Evolutionary conservation across 352 stramenopile species (phyloP), one percentile per base, ranked within the genome.

Genomic region (Stramenopiles sp.): DNA sequence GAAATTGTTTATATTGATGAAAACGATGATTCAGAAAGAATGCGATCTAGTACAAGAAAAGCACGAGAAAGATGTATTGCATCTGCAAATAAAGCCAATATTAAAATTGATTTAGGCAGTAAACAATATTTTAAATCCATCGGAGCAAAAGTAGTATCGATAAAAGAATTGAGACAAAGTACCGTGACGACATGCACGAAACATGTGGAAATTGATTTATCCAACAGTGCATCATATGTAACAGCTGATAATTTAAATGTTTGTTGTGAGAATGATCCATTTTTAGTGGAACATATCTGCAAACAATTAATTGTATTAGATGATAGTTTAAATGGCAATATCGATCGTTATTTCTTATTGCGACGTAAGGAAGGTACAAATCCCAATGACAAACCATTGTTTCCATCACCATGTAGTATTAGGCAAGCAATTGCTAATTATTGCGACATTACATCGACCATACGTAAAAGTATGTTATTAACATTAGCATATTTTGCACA

Each of bases 181-280:
- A 53, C 38, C 4, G 38, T 53, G 4, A 53, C 38, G 13, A 53
- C 38, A 13, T 53, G 38, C 38, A 53, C 38, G 4, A 53, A 53
- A 53, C 38, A 53, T 53, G 38, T 53, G 13, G 38, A 53, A 13
- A 53, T 53, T 53, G 38, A 53, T 53, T 53, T 53, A 53, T 4
- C 4, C 4, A 4, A 53, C 4, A 53, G 13, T 53, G 4, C 13
- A 13, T 53, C 86, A 29, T 98, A 98, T 80, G 65, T 89, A 63
- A 97, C 93, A 13, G 94, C 93, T 0, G 94, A 98, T 84, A 97
- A 97, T 83, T 80, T 97, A 30, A 92, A 91, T 0, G 88, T 97
- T 32, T 81, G 97, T n/a, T 90, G 93, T 0, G 90, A 93, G 79
- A 97, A 97, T 84, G 80, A 90, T 23, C 63, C 82, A 1, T 81